Evolutionary conservation across 2,329 filamentous ascomycete genomes (phyloP), one percentile per base, ranked within the genome.

Genomic region (Fusarium decemcellulare): DNA sequence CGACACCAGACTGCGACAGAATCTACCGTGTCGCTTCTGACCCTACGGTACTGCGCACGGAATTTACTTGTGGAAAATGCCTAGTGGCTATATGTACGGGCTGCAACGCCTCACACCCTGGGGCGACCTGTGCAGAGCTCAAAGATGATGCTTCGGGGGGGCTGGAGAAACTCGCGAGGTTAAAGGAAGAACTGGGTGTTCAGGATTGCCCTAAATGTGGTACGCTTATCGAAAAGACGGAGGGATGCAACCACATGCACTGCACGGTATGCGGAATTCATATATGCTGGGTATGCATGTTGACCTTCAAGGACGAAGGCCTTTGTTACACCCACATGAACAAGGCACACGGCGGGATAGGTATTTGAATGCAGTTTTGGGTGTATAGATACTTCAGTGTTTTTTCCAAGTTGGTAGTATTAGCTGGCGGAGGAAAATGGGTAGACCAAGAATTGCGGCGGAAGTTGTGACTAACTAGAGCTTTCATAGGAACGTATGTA

Each of bases 281-380:
- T 29, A 39, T 52, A n/a, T 52, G 48, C 8, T 52, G 48, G 48
- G 14, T 39, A 12, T 52, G 48, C 9, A n/a, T 52, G 48, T 32
- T 34, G 23, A 39, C 36, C 6, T 52, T 52, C 29, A 15, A 29
- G 3, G 4, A 37, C 0, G 16, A 10, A 3, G 16, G 10, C 8
- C 8, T 9, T 18, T 52, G 48, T 6, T 52, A 52, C 11, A 8
- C n/a, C 4, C 48, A 52, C 36, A 39, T 52, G 48, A 37, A 27
- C 32, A 12, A 9, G 10, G 12, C 37, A n/a, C 48, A 52, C 6
- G 23, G 23, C 12, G 48, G 34, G 15, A 16, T 42, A 5, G 48
- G 18, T 34, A 23, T 4, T 23, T 23, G 23, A 23, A 23, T 23
- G 23, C 3, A 23, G 23, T 23, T 23, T 23, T 23, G 23, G 23